Base-by-base conservation (phyloP, 192 early-diverging fungal genomes). In the Mortierella alpina region DNA sequence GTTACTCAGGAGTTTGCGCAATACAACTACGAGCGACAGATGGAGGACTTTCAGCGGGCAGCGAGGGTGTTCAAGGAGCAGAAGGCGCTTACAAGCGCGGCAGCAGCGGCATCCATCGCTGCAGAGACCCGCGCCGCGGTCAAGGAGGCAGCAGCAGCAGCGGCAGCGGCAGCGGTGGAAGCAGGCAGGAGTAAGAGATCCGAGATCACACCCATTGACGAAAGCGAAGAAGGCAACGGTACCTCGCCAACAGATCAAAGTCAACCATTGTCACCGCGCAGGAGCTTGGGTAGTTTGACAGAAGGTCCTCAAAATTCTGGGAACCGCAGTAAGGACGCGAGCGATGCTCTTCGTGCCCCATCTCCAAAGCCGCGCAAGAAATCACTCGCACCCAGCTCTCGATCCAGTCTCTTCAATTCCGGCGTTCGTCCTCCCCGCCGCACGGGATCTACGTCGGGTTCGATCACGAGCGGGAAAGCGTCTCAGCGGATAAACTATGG, bases 21-120 rank as follows among this genome's bases (percentile, higher is more conserved):
- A 31, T 78, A 78, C 63, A 78, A 78, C 14, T 70, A 78, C 59
- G 75, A 78, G 51, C 75, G 75, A 7, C 75, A 78, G 39, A 78
- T 78, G n/a, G 67, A 78, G 57, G 75, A 78, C 31, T 78, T 78
- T 46, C 75, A 78, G 49, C 45, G 75, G 7, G 75, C 75, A 0
- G 75, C 75, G 8, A 31, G 75, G 3, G 63, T 78, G 3, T 78
- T 78, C 39, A 78, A 78, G 45, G 75, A 78, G 41, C 75, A 78
- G 50, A 78, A 70, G 45, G 75, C 67, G 1, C 63, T 78, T n/a
- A 70, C 75, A 0, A 66, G 62, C 0, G 75, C 68, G 0, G 74
- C 74, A 0, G 74, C 66, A 6, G 74, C 66, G 10, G 62, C 66
- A 0, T 46, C 74, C 0, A 57, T 70, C 12, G 67, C 67, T 5